These are phyloP conservation scores for Scheffersomyces parashehatae DNA, from an alignment of 1,139 yeast genomes.

Conservation along the genomic window DNA sequence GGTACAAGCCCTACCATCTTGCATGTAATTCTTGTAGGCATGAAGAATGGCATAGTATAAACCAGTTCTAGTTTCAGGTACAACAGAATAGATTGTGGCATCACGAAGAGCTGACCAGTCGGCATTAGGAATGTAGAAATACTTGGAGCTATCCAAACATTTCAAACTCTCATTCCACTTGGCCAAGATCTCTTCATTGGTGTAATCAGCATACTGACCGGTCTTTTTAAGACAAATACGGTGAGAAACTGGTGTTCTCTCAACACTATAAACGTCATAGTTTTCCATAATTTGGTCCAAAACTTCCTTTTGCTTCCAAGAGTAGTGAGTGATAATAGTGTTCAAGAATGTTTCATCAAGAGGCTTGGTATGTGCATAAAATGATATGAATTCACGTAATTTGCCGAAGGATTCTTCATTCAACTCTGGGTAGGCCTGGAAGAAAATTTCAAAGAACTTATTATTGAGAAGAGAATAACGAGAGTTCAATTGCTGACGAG, in stretches of 20 bases:
- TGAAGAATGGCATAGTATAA: conserved; percentile 62
- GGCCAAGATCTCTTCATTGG: conserved; percentile 54
- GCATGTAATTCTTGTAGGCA: conserved; percentile 47
- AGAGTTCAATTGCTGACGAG: conserved; percentile 44
- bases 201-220: conserved; percentile 57
- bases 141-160: conserved; percentile 55
- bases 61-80: conserved; percentile 42
- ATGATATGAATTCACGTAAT: conserved; percentile 58
- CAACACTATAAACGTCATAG: conserved; percentile 58
- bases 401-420: conserved; percentile 57
- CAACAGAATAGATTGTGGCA: conserved; percentile 60
- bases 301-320: conserved; percentile 69
- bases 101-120: conserved; percentile 88
- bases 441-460: conserved; percentile 67
- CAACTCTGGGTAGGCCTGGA: conserved; percentile 56
- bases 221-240: conserved; percentile 77
- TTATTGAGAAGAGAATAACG: conserved; percentile 71
- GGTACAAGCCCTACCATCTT: conserved; percentile 33
- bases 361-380: conserved; percentile 57
- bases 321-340: conserved; percentile 67
- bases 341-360: conserved; percentile 79
- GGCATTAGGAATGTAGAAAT: conserved; percentile 70
- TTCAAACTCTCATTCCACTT: conserved; percentile 63
- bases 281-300: conserved; percentile 64
- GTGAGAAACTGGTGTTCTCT: conserved; percentile 69